Evolutionary conservation across 306 rosid genomes (phyloP), one percentile per base, ranked within the genome.

Genomic region (Lathyrus aphaca): DNA sequence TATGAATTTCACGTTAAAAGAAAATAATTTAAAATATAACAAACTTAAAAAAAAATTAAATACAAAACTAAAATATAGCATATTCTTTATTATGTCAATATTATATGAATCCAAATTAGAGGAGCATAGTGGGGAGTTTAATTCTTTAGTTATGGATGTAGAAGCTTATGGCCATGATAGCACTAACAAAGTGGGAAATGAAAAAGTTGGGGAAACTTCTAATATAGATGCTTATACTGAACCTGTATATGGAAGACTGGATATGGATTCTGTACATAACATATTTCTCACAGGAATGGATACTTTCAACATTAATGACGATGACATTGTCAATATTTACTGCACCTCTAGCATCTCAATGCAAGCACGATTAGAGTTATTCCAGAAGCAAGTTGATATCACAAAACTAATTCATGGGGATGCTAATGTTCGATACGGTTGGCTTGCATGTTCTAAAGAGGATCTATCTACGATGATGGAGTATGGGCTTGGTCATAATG

Each of bases 41-140:
- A 14, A 44, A 44, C 8, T 44, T 13, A 3, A 14, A 14, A 44
- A 4, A 3, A 4, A 44, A 44, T 14, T 44, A 5, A 4, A 44
- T 13, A 44, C 5, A 14, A 14, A n/a, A 1, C 1, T 0, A 1
- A 2, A 4, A 14, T 5, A 44, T 13, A 13, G 2, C 15, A 44
- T 14, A 14, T 50, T 23, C 25, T n/a, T n/a, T n/a, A n/a, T n/a
- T n/a, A n/a, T n/a, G n/a, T n/a, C n/a, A n/a, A n/a, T n/a, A n/a
- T n/a, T n/a, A n/a, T n/a, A n/a, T n/a, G 29, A 17, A 9, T 45
- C 51, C 18, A 45, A 45, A 7, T n/a, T 80, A 77, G 71, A 64
- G 68, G 96, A 90, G 73, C 77, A 82, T 54, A 90, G 91, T 79
- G 93, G 88, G 48, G 96, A 86, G 74, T 90, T 96, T 37, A 83